Evolutionary conservation across 352 stramenopile species (phyloP), one percentile per base, ranked within the genome.

Genomic region (Plasmopara viticola): DNA sequence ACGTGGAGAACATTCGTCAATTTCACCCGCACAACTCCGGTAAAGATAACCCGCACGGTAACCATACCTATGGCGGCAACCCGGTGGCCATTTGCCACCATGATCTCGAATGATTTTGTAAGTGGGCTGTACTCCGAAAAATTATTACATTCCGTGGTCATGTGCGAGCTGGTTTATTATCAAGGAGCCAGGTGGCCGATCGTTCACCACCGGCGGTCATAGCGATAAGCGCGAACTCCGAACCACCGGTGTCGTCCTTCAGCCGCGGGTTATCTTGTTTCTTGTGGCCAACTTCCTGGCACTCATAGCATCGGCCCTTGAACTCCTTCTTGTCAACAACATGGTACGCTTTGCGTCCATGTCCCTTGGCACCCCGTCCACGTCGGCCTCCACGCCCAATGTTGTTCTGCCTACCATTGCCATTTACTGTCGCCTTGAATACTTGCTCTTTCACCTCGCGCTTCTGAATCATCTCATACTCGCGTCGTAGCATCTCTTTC

Each of bases 401-500:
- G 20, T 25, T 1, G 20, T 25, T 25, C 20, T 25, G 3, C 20
- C 20, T 3, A 25, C 3, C 20, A 25, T 25, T 25, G 20, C 20
- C 20, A 25, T 25, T 25, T 3, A 25, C 20, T 3, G 20, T 25
- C 1, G 20, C 20, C 20, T 25, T 25, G 20, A 25, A 25, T 25
- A 3, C n/a, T 38, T 18, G 14, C 28, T 38, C 43, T 38, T 48
- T 20, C 13, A 9, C 37, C 28, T 39, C 20, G 8, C 43, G 20
- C 33, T 38, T 48, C 29, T 25, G 34, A 6, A 39, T 12, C 14
- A 28, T 48, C 6, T 48, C 43, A n/a, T 8, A 48, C 4, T 48
- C 43, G 43, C 25, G 43, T 8, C 43, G 29, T 9, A 48, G 43
- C 43, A 48, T 48, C 43, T 48, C 43, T 30, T 35, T 48, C 2